phyloP scores from a whole-genome alignment of 441 rosid species.

The Sinapis alba region DNA sequence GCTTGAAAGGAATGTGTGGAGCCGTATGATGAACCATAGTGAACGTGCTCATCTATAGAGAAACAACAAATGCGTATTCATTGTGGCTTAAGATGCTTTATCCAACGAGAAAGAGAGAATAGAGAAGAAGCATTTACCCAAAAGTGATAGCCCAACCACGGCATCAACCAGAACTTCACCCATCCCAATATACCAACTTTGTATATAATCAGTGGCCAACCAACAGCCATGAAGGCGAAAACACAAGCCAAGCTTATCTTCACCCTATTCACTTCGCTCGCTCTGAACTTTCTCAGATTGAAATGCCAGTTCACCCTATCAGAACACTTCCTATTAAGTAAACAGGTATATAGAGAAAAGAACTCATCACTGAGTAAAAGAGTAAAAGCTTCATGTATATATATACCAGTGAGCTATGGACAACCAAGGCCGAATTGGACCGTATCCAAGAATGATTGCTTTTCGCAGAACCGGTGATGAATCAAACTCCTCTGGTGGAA shows the following conservation, averaged over 20 bases:
- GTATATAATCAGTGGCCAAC: conserved; percentile 88
- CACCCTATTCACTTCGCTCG: conserved; percentile 77
- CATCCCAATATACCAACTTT: conserved; percentile 83
- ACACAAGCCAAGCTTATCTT: conserved; percentile 92
- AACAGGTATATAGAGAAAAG: conserved; percentile 3
- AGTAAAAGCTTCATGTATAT: neutral
- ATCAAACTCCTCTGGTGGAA: conserved; percentile 72
- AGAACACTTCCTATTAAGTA: conserved; percentile 16
- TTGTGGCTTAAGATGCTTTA: neutral
- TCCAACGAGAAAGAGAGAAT: neutral
- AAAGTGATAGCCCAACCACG: conserved; percentile 95
- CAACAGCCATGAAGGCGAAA: conserved; percentile 85
- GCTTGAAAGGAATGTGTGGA: conserved; percentile 88
- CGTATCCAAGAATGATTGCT: conserved; percentile 78
- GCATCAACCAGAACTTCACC: conserved; percentile 94
- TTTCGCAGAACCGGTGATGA: conserved; percentile 62
- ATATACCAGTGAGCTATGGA: conserved; percentile 89
- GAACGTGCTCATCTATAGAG: conserved; percentile 85
- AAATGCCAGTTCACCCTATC: conserved; percentile 87
- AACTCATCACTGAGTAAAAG: neutral
- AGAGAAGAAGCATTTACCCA: conserved; percentile 59
- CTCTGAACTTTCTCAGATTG: conserved; percentile 78
- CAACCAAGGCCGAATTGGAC: conserved; percentile 93
- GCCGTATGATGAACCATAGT: conserved; percentile 98
- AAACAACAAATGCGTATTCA: conserved; percentile 2